Percentiles rank a stretch among this genome's conserved stretches.
phyloP scores from a whole-genome alignment of 352 stramenopile genomes.

The Globisporangium nodosum region DNA sequence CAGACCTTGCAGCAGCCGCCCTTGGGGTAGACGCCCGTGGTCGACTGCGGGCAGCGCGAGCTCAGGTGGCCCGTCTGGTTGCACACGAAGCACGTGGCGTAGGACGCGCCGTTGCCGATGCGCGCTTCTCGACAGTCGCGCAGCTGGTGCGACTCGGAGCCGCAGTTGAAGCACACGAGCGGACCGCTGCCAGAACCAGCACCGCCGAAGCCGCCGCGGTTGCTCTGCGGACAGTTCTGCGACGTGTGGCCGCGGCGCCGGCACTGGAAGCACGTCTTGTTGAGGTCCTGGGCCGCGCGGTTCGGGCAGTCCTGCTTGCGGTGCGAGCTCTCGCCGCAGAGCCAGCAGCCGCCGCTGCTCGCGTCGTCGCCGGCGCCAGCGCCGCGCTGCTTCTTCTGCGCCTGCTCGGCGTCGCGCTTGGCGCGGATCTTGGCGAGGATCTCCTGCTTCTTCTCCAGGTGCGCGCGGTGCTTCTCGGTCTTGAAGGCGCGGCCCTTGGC shows the following conservation, averaged over 20 bases:
- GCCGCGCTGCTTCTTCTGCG: slow-evolving; percentile 19
- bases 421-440: slow-evolving; percentile 73
- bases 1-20: slow-evolving; percentile 88
- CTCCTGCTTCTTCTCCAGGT: slow-evolving; percentile 72
- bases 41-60: slow-evolving; percentile 81
- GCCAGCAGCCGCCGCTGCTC: slow-evolving; percentile 45
- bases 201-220: slow-evolving; percentile 12
- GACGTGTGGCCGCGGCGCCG: slow-evolving; percentile 75
- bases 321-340: slow-evolving; percentile 63
- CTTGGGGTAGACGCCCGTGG: slow-evolving; percentile 85
- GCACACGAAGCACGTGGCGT: slow-evolving; percentile 87
- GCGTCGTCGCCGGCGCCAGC: slow-evolving; percentile 16
- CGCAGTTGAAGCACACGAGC: slow-evolving; percentile 88
- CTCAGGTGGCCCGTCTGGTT: slow-evolving; percentile 82
- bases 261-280: slow-evolving; percentile 84
- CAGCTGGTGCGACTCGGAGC: slow-evolving; percentile 57
- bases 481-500: slow-evolving; percentile 61
- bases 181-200: slow-evolving; percentile 13
- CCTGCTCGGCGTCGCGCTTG: slow-evolving; percentile 44
- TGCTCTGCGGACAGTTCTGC: slow-evolving; percentile 64
- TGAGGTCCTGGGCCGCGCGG: slow-evolving; percentile 50
- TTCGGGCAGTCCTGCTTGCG: slow-evolving; percentile 81
- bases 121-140: slow-evolving; percentile 63
- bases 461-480: slow-evolving; percentile 50
- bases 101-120: slow-evolving; percentile 58